These are phyloP conservation scores for Mesembryanthemum crystallinum DNA, from an alignment of 148 eudicot genomes.

Conservation along the genomic window DNA sequence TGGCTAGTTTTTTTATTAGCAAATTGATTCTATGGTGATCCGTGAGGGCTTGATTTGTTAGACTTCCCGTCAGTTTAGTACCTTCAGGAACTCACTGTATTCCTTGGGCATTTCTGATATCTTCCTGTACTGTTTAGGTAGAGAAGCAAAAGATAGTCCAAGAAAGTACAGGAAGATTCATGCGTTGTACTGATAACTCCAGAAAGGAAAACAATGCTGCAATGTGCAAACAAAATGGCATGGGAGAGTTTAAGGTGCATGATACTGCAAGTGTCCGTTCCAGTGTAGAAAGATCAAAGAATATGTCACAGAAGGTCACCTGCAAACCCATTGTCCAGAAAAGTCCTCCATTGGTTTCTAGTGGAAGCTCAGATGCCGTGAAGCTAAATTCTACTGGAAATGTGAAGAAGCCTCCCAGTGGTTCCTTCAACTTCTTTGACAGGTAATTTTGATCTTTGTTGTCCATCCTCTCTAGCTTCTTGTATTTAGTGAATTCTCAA, in stretches of 20 bases:
- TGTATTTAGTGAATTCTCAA: not conserved
- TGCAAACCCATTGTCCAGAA: too few species aligned
- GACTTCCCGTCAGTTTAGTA: not conserved
- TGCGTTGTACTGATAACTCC: constrained; percentile 25
- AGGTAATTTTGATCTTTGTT: constrained; percentile 44
- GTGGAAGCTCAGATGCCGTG: constrained; percentile 21
- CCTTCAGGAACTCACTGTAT: not conserved
- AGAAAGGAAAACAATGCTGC: constrained; percentile 26
- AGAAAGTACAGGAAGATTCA: constrained; percentile 44
- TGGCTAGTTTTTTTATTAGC: not conserved
- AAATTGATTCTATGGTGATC: not conserved
- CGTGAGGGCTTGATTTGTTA: not conserved
- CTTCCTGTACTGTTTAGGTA: constrained; percentile 44
- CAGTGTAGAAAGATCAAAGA: constrained; percentile 28
- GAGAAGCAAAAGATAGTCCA: constrained; percentile 86
- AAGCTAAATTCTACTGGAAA: constrained; percentile 36
- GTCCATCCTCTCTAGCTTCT: not conserved
- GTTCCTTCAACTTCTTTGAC: constrained; percentile 68
- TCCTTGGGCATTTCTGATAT: constrained; percentile 8
- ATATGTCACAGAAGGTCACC: constrained; percentile 14
- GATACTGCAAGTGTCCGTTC: constrained; percentile 28
- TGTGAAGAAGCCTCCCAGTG: constrained; percentile 51
- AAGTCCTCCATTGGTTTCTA: constrained; percentile 23
- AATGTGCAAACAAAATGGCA: constrained; percentile 29
- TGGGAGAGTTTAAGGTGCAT: constrained; percentile 19